A percentile compares a stretch with the other conserved stretches of the same genome.
Evolutionary conservation across 257 asterid genomes (phyloP).

Genomic region (Petunia axillaris): DNA sequence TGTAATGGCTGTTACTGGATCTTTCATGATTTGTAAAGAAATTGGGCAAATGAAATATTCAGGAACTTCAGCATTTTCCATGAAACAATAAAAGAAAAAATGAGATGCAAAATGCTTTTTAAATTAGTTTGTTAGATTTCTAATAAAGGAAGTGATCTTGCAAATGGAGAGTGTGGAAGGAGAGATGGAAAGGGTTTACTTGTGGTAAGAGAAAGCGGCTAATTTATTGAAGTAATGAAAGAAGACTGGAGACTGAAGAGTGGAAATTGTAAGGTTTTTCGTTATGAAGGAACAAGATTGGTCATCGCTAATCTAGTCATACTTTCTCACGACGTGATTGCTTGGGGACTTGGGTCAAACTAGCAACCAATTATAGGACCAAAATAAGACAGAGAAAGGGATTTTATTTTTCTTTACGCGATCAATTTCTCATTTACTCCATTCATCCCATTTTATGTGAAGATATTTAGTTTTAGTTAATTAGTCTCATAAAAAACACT

Average conservation of each 20-base stretch:
- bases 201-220: conserved; percentile 38
- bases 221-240: conserved; percentile 25
- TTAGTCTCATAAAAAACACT: no score
- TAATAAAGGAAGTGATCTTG: neutral
- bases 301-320: conserved; percentile 27
- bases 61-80: conserved; percentile 56
- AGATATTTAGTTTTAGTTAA: no score
- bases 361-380: neutral
- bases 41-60: conserved; percentile 66
- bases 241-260: neutral
- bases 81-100: neutral
- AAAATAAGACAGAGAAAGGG: no score
- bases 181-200: neutral
- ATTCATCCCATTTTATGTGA: no score
- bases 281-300: neutral
- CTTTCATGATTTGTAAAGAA: conserved; percentile 68
- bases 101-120: neutral
- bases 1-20: conserved; percentile 58
- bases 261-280: neutral
- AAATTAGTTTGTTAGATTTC: neutral
- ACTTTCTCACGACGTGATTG: conserved; percentile 20
- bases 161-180: conserved; percentile 22
- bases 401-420: no score
- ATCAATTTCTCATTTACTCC: no score
- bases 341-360: conserved; percentile 22